Percentiles rank a stretch among this genome's conserved stretches.
Evolutionary conservation across 345 rosid species (phyloP).

Genomic region (Angophora floribunda): DNA sequence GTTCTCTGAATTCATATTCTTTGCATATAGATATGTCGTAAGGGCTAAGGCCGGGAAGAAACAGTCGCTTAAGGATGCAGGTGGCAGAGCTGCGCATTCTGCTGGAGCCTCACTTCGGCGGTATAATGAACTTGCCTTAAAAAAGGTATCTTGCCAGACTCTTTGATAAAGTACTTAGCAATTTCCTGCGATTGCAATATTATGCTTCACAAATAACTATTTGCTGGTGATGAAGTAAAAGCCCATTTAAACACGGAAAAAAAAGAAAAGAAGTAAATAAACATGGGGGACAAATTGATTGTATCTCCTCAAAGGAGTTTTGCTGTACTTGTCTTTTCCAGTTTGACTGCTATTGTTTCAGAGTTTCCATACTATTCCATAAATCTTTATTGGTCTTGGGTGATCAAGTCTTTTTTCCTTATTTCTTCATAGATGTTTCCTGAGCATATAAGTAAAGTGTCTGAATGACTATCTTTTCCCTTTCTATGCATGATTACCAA

Average conservation of each 20-base stretch:
- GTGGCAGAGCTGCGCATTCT: slow-evolving; percentile 80
- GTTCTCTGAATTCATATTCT: background rate
- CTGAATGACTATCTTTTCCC: background rate
- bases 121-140: slow-evolving; percentile 79
- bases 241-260: background rate
- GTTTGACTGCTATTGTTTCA: background rate
- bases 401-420: background rate
- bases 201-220: background rate
- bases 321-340: background rate
- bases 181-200: background rate
- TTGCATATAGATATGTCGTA: slow-evolving; percentile 63
- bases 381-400: background rate
- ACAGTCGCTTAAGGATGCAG: slow-evolving; percentile 87
- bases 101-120: slow-evolving; percentile 98
- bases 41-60: slow-evolving; percentile 98
- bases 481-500: background rate
- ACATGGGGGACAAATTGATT: background rate
- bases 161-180: background rate
- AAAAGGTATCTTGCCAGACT: slow-evolving; percentile 48
- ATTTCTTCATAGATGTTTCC: background rate
- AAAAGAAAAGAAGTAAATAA: background rate
- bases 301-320: background rate
- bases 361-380: background rate
- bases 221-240: background rate
- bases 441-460: background rate